A percentile compares a stretch with the other conserved stretches of the same genome.
Conservation (phyloP, 345 rosid genomes). For the Camelina laxa region DNA sequence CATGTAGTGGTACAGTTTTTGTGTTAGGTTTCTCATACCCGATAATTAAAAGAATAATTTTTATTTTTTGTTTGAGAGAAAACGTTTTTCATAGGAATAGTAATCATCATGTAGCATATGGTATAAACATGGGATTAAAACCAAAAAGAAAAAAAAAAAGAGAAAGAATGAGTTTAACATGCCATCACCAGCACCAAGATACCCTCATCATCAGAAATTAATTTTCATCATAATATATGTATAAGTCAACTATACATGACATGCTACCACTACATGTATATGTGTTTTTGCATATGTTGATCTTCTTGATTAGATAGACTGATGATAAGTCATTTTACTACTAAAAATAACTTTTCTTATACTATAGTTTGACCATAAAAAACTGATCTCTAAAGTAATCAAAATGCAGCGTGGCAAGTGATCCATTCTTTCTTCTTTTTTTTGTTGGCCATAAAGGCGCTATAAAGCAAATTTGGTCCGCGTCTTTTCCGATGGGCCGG, state of each 20-base stretch:
- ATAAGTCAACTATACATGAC: background rate
- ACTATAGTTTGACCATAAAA: background rate
- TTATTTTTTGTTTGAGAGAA: too few relatives aligned
- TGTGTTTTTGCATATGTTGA: background rate
- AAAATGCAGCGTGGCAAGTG: background rate
- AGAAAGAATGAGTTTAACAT: background rate
- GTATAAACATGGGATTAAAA: too few relatives aligned
- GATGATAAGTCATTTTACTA: too few relatives aligned
- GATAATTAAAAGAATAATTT: too few relatives aligned
- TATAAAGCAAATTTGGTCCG: background rate
- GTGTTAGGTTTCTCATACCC: too few relatives aligned
- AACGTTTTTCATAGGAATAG: too few relatives aligned
- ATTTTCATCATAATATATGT: too few relatives aligned
- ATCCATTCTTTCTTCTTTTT: background rate
- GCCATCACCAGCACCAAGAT: background rate
- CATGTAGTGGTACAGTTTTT: too few relatives aligned
- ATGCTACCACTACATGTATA: too few relatives aligned
- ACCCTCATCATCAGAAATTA: background rate
- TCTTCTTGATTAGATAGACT: background rate
- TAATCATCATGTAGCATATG: too few relatives aligned
- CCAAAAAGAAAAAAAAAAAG: too few relatives aligned
- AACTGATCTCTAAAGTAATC: background rate
- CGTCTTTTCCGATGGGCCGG: background rate
- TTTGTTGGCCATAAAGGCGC: background rate
- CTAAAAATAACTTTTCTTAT: too few relatives aligned